A percentile compares a stretch with the other conserved stretches of the same genome.
phyloP scores from a whole-genome alignment of 2,329 filamentous ascomycete genomes.

The Hypoxylon sp. region DNA sequence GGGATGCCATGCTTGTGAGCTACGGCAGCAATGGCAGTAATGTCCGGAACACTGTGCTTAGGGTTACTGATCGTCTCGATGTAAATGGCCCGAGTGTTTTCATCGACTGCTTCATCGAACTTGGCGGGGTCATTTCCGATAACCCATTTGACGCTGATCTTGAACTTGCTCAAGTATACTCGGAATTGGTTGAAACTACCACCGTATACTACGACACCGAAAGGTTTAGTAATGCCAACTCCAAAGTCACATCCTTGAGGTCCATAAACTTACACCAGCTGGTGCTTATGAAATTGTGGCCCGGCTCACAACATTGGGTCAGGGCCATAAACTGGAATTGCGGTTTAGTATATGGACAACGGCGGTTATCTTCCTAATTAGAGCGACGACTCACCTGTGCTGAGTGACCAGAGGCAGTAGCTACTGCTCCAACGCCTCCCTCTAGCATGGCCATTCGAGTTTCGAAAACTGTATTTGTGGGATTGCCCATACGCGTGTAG shows the following conservation, averaged over 20 bases:
- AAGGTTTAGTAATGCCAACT: slow-evolving; percentile 26
- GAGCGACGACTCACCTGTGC: slow-evolving; percentile 50
- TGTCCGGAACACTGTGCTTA: slow-evolving; percentile 70
- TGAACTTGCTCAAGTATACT: slow-evolving; percentile 58
- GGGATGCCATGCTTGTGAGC: slow-evolving; percentile 62
- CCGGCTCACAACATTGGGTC: slow-evolving; percentile 56
- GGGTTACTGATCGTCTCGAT: slow-evolving; percentile 55
- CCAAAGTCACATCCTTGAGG: neutral
- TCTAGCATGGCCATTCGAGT: slow-evolving; percentile 58
- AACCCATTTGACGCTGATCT: slow-evolving; percentile 58
- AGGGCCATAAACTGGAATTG: slow-evolving; percentile 55
- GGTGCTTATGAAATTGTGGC: slow-evolving; percentile 57
- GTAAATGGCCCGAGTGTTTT: slow-evolving; percentile 54
- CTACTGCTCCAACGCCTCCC: slow-evolving; percentile 57
- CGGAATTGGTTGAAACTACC: slow-evolving; percentile 59
- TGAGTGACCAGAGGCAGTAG: slow-evolving; percentile 57
- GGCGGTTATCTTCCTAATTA: neutral
- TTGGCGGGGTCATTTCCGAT: slow-evolving; percentile 52
- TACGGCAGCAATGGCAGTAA: slow-evolving; percentile 74
- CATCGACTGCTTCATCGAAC: slow-evolving; percentile 53
- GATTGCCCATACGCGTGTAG: slow-evolving; percentile 59
- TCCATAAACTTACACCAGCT: slow-evolving; percentile 53
- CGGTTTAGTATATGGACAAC: slow-evolving; percentile 24
- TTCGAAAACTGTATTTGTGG: slow-evolving; percentile 59
- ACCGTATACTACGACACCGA: slow-evolving; percentile 52